Percentiles rank a stretch among this genome's conserved stretches.
Evolutionary conservation across 768 basidiomycete species (phyloP).

Genomic region (Mycena metata): DNA sequence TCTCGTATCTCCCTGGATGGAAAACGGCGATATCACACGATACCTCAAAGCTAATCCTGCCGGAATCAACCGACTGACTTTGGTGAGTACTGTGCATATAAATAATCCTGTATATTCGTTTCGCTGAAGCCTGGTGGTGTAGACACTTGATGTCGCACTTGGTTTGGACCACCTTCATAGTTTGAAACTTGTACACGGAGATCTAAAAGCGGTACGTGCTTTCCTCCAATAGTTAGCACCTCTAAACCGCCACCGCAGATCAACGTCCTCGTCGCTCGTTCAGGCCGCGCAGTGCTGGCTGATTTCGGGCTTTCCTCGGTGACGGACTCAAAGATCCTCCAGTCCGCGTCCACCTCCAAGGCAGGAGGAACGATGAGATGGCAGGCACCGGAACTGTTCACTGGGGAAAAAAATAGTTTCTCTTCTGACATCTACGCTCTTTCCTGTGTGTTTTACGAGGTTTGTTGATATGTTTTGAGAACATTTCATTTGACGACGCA

Average conservation of each 20-base stretch:
- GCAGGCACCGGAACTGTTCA: slow-evolving; percentile 47
- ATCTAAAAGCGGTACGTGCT: slow-evolving; percentile 46
- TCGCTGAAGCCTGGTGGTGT: neutral
- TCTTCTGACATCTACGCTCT: slow-evolving; percentile 48
- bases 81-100: slow-evolving; percentile 49
- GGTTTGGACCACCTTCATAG: slow-evolving; percentile 47
- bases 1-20: slow-evolving; percentile 59
- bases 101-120: neutral
- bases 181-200: slow-evolving; percentile 47
- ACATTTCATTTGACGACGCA: neutral
- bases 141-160: slow-evolving; percentile 44
- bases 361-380: slow-evolving; percentile 43
- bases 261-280: slow-evolving; percentile 45
- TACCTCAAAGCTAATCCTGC: slow-evolving; percentile 46
- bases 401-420: slow-evolving; percentile 36
- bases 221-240: neutral
- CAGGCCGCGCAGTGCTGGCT: slow-evolving; percentile 42
- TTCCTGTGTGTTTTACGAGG: slow-evolving; percentile 48
- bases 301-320: slow-evolving; percentile 48
- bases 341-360: slow-evolving; percentile 34
- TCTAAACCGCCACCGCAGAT: slow-evolving; percentile 31
- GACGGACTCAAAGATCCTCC: slow-evolving; percentile 37
- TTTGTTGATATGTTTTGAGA: slow-evolving; percentile 14
- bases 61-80: slow-evolving; percentile 41
- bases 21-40: slow-evolving; percentile 45